Conservation (phyloP, 2,329 filamentous ascomycete genomes). For the Aspergillus niger region DNA sequence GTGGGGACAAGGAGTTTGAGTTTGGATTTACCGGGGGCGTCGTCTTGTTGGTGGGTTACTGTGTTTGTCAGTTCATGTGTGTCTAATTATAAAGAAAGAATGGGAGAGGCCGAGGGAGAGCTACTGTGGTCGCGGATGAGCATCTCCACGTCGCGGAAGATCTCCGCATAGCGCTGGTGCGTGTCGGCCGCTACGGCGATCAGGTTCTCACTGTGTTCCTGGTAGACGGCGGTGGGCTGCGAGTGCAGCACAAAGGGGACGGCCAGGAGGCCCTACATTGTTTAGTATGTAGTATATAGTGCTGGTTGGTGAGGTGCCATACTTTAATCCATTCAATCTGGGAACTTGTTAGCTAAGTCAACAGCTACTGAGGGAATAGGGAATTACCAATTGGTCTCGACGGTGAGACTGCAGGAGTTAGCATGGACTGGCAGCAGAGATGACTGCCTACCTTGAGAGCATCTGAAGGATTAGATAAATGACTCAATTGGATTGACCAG, state of each 20-base stretch:
- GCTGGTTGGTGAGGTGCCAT: constrained; percentile 17
- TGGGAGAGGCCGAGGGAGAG: background rate
- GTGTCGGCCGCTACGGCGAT: constrained; percentile 75
- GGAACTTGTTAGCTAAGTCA: constrained; percentile 11
- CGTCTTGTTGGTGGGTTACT: constrained; percentile 71
- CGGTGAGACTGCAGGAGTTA: constrained; percentile 69
- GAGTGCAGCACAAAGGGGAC: constrained; percentile 97
- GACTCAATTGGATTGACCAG: background rate
- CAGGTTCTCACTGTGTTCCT: constrained; percentile 64
- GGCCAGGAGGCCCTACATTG: constrained; percentile 68
- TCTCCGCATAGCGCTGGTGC: constrained; percentile 88
- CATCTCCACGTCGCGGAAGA: constrained; percentile 88
- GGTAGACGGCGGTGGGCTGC: constrained; percentile 85
- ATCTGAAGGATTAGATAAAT: constrained; percentile 49
- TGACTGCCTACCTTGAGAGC: constrained; percentile 59
- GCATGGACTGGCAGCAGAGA: background rate
- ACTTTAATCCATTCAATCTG: constrained; percentile 90
- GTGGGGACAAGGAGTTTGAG: constrained; percentile 88
- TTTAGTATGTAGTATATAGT: constrained; percentile 19
- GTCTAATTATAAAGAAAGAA: constrained; percentile 2
- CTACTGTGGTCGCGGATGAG: constrained; percentile 90
- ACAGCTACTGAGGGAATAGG: background rate
- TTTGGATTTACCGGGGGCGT: constrained; percentile 74
- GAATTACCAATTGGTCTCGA: constrained; percentile 77
- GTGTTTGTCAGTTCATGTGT: constrained; percentile 1